Conservation (phyloP, 1,284 basidiomycete species). For the Inonotus obliquus region DNA sequence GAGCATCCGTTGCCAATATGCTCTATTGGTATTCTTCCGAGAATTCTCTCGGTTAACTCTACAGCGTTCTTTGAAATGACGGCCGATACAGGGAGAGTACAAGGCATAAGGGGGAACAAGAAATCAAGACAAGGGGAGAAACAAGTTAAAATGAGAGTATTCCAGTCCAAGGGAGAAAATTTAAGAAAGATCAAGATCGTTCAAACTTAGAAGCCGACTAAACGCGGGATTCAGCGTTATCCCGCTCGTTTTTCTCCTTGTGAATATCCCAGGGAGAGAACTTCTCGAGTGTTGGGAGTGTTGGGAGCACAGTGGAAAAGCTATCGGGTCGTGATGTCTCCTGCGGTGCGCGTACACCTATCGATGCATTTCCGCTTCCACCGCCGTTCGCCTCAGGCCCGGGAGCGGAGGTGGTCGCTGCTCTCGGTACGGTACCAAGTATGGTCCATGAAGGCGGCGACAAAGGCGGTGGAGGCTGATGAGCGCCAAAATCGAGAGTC, state of each 20-base stretch:
- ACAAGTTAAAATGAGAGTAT: not conserved
- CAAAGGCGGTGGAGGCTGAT: conserved; percentile 6
- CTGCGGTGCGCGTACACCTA: not conserved
- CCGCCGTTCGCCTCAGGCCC: not conserved
- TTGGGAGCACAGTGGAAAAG: conserved; percentile 5
- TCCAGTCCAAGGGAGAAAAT: not conserved
- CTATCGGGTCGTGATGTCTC: not conserved
- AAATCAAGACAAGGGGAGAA: not conserved
- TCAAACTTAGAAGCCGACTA: not conserved
- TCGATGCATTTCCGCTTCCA: not conserved
- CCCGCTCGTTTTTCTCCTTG: not conserved
- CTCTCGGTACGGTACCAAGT: not conserved
- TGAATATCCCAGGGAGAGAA: conserved; percentile 3
- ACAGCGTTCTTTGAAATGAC: no score
- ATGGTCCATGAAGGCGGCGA: conserved; percentile 8
- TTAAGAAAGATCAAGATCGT: not conserved
- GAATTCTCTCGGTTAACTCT: no score
- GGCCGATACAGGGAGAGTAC: no score
- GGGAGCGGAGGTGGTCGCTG: not conserved
- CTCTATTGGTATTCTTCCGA: no score
- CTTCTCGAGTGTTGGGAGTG: conserved; percentile 7
- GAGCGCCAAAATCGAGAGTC: conserved; percentile 8
- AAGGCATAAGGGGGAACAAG: not conserved
- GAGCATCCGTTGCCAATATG: no score
- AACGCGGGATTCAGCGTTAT: not conserved